Evolutionary conservation across 2,329 filamentous ascomycete genomes (phyloP), one percentile per base, ranked within the genome.

Genomic region (Macrophomina pseudophaseolina): DNA sequence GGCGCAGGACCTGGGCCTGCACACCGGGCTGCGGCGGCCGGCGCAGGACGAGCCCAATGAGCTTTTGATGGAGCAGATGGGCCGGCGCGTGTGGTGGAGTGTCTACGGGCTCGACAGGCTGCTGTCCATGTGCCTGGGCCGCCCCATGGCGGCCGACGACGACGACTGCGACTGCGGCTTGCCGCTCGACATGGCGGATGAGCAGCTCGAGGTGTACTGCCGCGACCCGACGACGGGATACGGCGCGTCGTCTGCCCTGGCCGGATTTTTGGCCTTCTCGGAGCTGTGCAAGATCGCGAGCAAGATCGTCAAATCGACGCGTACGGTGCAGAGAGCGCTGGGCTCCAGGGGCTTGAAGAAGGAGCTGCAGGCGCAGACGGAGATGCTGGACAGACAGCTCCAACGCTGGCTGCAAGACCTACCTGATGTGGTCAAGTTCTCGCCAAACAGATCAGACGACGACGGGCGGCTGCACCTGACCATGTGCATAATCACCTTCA

Each of bases 401-500:
- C 54, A 35, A n/a, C 28, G 11, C 18, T 59, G 54, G 54, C 28
- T 59, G 54, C 54, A 59, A n/a, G 8, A n/a, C 23, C 38, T 59
- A 6, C 54, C 54, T 4, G 54, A 44, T 12, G 54, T 59, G 38
- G 54, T 59, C 38, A 59, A 59, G 18, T 59, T 59, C 54, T 59
- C 54, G 12, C 38, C 54, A 7, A 59, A 59, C 28, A 59, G 54
- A 38, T 46, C 54, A 5, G 54, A 59, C 32, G 54, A 46, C 11
- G 54, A n/a, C 40, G 54, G 54, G 12, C 30, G 40, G n/a, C 8
- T 59, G 38, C 54, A 59, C 32, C 40, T 59, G 40, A 59, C 38
- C 54, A 59, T 59, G 54, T 59, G 54, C 40, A 59, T 59, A 18
- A 59, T 59, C 54, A 59, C 54, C 5, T 59, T 59, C 40, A 59